A percentile compares a stretch with the other conserved stretches of the same genome.
Conservation (phyloP, 2,329 filamentous ascomycete genomes). For the Talaromyces sp. region DNA sequence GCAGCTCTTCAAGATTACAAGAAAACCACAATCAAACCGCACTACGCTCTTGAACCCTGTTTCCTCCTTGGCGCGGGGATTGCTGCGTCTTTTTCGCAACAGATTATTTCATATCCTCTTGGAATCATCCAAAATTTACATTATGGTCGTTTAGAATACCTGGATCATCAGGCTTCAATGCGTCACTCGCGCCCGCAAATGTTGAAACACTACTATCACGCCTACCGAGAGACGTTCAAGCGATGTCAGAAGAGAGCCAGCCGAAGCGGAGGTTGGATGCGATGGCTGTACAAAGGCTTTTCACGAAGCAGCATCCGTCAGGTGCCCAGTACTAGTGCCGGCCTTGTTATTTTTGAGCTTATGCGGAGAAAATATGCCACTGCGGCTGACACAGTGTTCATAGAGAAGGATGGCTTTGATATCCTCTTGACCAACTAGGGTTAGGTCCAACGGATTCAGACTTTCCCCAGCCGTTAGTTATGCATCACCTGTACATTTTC, state of each 20-base stretch:
- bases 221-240: constrained; percentile 58
- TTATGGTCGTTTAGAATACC: constrained; percentile 56
- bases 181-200: constrained; percentile 42
- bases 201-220: constrained; percentile 55
- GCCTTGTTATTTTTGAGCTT: constrained; percentile 62
- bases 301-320: constrained; percentile 55
- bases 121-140: constrained; percentile 58
- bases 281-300: constrained; percentile 58
- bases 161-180: constrained; percentile 52
- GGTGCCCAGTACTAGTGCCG: constrained; percentile 61
- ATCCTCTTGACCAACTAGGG: constrained; percentile 50
- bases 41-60: constrained; percentile 60
- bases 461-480: not conserved
- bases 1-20: constrained; percentile 7
- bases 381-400: constrained; percentile 51
- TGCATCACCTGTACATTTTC: constrained; percentile 8
- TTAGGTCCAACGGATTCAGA: not conserved
- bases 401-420: constrained; percentile 58
- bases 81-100: constrained; percentile 56
- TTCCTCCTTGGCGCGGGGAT: constrained; percentile 60
- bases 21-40: constrained; percentile 51
- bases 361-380: constrained; percentile 59
- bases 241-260: constrained; percentile 52
- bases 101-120: constrained; percentile 57
- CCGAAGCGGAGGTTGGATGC: constrained; percentile 51